Conservation (phyloP, 139 green algal genomes). For the Gonium pectorale region DNA sequence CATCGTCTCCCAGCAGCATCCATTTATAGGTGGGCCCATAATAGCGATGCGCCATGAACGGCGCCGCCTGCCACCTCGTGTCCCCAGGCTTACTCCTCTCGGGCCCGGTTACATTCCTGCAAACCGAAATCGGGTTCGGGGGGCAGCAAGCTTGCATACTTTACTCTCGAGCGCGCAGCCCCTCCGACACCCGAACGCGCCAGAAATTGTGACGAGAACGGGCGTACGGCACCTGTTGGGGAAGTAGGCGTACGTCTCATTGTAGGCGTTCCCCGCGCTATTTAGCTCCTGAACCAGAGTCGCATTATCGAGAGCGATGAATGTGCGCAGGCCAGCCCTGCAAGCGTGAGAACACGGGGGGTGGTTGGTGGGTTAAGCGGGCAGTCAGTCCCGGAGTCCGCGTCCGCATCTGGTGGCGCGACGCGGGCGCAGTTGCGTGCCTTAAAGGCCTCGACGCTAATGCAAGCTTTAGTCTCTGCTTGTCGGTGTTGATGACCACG, state of each 20-base stretch:
- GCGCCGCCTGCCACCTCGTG: slow-evolving; percentile 34
- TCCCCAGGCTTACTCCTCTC: slow-evolving; percentile 31
- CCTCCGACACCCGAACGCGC: too few relatives aligned
- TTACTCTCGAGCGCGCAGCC: too few relatives aligned
- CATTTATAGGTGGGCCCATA: slow-evolving; percentile 35
- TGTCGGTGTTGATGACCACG: slow-evolving; percentile 27
- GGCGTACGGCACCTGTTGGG: slow-evolving; percentile 36
- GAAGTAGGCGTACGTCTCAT: slow-evolving; percentile 42
- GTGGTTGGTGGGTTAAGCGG: too few relatives aligned
- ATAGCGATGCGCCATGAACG: slow-evolving; percentile 39
- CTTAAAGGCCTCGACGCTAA: slow-evolving; percentile 12
- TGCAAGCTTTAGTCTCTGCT: background rate
- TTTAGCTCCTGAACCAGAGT: slow-evolving; percentile 15
- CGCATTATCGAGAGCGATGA: slow-evolving; percentile 27
- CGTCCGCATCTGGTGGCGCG: too few relatives aligned
- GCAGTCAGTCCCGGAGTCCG: too few relatives aligned
- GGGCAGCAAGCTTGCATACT: too few relatives aligned
- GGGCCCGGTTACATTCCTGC: slow-evolving; percentile 16
- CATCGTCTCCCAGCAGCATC: slow-evolving; percentile 41
- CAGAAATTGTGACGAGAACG: too few relatives aligned
- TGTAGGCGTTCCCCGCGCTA: background rate
- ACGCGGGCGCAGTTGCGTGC: too few relatives aligned
- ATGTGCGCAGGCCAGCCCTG: slow-evolving; percentile 25
- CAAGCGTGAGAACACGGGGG: too few relatives aligned
- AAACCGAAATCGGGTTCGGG: background rate